Evolutionary conservation across 1,139 yeast species (phyloP).

Genomic region (Blastobotrys petasosporus): DNA sequence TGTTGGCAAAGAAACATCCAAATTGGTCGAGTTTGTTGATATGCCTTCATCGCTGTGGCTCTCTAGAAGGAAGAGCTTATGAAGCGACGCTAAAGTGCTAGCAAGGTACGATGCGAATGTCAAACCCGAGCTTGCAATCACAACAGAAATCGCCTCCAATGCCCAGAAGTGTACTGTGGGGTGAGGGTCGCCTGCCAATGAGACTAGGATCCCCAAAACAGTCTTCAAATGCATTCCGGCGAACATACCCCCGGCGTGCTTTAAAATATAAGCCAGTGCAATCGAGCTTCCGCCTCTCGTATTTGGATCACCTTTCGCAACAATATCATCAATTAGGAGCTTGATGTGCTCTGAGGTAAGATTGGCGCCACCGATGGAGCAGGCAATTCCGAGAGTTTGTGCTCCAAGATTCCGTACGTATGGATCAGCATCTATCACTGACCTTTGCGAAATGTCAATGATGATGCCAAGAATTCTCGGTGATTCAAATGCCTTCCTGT

Average conservation of each 20-base stretch:
- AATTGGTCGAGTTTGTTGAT: conserved; percentile 42
- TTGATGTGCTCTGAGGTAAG: conserved; percentile 47
- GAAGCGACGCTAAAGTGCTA: conserved; percentile 44
- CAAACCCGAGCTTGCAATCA: conserved; percentile 52
- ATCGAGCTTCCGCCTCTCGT: conserved; percentile 61
- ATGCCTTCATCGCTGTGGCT: conserved; percentile 47
- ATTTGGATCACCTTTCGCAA: conserved; percentile 54
- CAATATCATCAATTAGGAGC: conserved; percentile 54
- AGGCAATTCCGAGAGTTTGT: conserved; percentile 59
- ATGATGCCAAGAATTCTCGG: conserved; percentile 41
- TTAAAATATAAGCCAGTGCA: conserved; percentile 55
- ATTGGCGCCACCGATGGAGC: conserved; percentile 39
- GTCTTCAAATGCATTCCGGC: conserved; percentile 37
- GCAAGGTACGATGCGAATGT: conserved; percentile 41
- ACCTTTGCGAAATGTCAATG: conserved; percentile 51
- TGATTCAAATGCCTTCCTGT: conserved; percentile 18
- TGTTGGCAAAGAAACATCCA: conserved; percentile 42
- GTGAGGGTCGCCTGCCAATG: conserved; percentile 72
- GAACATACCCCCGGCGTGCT: conserved; percentile 42
- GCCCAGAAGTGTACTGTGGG: conserved; percentile 77
- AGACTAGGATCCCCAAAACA: conserved; percentile 52
- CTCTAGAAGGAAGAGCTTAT: conserved; percentile 45
- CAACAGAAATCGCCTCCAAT: conserved; percentile 49
- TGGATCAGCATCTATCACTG: conserved; percentile 36
- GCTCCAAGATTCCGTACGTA: conserved; percentile 48